Evolutionary conservation across 129 eudicot species (phyloP), one percentile per base, ranked within the genome.

Genomic region (Artemisia annua): DNA sequence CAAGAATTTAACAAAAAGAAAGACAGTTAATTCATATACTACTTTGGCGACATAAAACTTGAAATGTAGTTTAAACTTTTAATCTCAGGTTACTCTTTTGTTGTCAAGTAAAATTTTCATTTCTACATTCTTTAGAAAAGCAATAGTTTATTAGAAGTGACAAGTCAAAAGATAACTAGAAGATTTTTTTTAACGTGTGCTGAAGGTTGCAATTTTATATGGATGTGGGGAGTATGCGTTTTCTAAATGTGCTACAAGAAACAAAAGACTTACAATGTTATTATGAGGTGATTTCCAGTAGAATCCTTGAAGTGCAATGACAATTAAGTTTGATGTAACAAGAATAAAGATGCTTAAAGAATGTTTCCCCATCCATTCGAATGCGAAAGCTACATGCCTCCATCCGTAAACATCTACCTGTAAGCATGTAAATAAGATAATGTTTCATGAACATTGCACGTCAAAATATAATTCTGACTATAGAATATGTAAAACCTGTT

Each of bases 301-400:
- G 65, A 90, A 90, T n/a, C 96, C 96, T 85, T 90, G 96, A 66
- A 85, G 22, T 4, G 72, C 70, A 60, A 90, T 81, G 59, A 90
- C 85, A 50, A 84, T 73, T 20, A 90, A 69, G 82, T 90, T 90
- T n/a, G 96, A 90, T 50, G 93, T 81, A 72, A 90, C 64, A 9
- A 90, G 79, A 61, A 87, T 66, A 79, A 87, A 90, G 53, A 87
- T 87, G 71, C 84, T 85, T 44, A 90, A 71, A 16, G 96, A 71
- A 79, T 90, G 96, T 81, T 85, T 86, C 60, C 96, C 96, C 83
- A 85, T 81, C 96, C 93, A 85, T 80, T 90, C 94, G 75, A 87
- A 73, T 13, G 62, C 78, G 49, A 70, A 85, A 28, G 82, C 71
- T 72, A 77, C 62, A 13, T 69, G 48, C 65, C 91, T 87, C 87